Conservation (phyloP, 1,284 basidiomycete species). For the Ceratobasidium sp. region DNA sequence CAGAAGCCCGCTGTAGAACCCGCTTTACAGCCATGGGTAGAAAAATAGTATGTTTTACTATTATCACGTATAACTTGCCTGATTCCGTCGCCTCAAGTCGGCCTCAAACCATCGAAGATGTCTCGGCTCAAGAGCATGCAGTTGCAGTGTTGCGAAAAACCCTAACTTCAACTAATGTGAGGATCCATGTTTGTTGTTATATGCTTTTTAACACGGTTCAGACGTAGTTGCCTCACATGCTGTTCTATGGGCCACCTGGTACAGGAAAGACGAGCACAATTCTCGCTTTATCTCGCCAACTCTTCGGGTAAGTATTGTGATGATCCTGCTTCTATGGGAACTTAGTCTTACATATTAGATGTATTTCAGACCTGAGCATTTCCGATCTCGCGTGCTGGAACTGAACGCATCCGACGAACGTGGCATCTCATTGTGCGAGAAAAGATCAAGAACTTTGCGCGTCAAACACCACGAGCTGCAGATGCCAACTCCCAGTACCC, state of each 20-base stretch:
- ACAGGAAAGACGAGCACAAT: conserved; percentile 99
- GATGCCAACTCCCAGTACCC: conserved; percentile 83
- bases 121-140: conserved; percentile 96
- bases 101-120: conserved; percentile 96
- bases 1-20: conserved; percentile 60
- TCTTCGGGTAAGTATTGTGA: conserved; percentile 79
- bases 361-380: conserved; percentile 95
- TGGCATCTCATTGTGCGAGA: conserved; percentile 97
- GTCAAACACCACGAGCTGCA: conserved; percentile 88
- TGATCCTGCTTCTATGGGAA: conserved; percentile 32
- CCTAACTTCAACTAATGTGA: conserved; percentile 88
- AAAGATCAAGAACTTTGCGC: conserved; percentile 98
- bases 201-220: background rate
- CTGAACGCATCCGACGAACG: conserved; percentile 99
- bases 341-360: conserved; percentile 1
- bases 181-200: conserved; percentile 42
- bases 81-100: conserved; percentile 61
- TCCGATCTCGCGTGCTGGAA: conserved; percentile 91
- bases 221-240: conserved; percentile 92
- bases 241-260: conserved; percentile 99
- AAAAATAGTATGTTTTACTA: conserved; percentile 82
- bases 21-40: conserved; percentile 91
- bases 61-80: background rate
- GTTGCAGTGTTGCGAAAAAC: conserved; percentile 92
- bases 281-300: conserved; percentile 89